Base-by-base conservation (phyloP, 2,329 filamentous ascomycete species). In the Talaromyces sp. region DNA sequence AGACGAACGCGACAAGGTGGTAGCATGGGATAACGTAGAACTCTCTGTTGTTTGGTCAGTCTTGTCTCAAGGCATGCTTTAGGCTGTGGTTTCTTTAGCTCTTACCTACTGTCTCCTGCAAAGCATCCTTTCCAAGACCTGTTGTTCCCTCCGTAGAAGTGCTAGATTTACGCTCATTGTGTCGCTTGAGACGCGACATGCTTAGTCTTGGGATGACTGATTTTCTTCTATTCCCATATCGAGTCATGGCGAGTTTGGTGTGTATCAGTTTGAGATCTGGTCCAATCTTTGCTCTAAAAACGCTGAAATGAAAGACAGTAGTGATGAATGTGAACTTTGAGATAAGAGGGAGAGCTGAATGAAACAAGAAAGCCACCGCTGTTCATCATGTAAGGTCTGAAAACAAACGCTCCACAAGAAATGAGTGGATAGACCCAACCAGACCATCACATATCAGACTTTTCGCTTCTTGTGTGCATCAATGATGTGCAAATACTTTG, bases 201-300 rank as follows among this genome's bases (percentile, higher is more conserved):
- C n/a, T 24, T 6, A 63, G 61, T 37, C 61, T 43, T 57, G 61
- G 61, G 19, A 63, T 57, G 61, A 63, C 41, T 27, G 61, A 56
- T 27, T 19, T 45, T 37, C 19, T 56, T 5, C 10, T 24, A 48
- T 3, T 33, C 5, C 48, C 41, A n/a, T 58, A 35, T 59, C 41
- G 62, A 41, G 52, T 7, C 62, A 63, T 63, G 52, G 27, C 8
- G 35, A 59, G 8, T 19, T 14, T 43, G 6, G 16, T 31, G 22
- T 14, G 37, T 43, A 45, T n/a, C 13, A 6, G 22, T 7, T 41
- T 45, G 37, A 24, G n/a, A 14, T 5, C 9, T 39, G 22, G 1
- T 39, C 11, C 39, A 19, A 11, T 27, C 31, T 19, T 43, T 14
- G 13, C 14, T 59, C 22, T 58, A 9, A 31, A 22, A 24, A 45